Percentiles rank a stretch among this genome's conserved stretches.
Evolutionary conservation across 169 alveolate genomes (phyloP).

Genomic region (Cryptosporidium ryanae): DNA sequence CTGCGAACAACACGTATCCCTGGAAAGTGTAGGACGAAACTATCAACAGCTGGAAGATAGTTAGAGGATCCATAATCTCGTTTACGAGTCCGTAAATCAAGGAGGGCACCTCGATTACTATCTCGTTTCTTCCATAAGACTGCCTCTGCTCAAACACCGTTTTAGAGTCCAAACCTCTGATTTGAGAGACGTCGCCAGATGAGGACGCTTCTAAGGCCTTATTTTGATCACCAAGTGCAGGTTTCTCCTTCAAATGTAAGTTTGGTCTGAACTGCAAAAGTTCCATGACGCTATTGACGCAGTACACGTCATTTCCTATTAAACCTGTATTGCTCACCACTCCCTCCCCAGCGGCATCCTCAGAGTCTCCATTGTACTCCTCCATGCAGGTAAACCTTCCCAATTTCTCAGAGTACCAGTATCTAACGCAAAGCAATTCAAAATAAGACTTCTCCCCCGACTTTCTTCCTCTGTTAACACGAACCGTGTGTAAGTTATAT

Average conservation of each 20-base stretch:
- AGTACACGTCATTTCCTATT: slow-evolving; percentile 35
- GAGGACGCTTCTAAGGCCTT: neutral
- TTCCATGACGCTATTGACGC: slow-evolving; percentile 18
- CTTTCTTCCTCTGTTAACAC: neutral
- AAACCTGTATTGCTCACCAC: slow-evolving; percentile 15
- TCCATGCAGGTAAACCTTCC: slow-evolving; percentile 38
- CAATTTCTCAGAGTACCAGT: slow-evolving; percentile 54
- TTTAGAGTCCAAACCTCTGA: slow-evolving; percentile 14
- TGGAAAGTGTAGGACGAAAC: slow-evolving; percentile 82
- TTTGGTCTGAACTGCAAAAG: slow-evolving; percentile 42
- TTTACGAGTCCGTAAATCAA: slow-evolving; percentile 4
- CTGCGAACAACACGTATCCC: slow-evolving; percentile 76
- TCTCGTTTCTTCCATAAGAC: slow-evolving; percentile 39
- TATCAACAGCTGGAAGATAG: slow-evolving; percentile 81
- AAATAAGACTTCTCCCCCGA: slow-evolving; percentile 21
- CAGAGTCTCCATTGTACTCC: slow-evolving; percentile 2
- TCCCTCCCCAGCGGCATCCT: neutral
- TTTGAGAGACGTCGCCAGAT: neutral
- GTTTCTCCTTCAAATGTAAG: neutral
- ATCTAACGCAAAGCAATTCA: slow-evolving; percentile 63
- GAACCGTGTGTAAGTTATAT: slow-evolving; percentile 2
- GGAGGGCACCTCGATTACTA: slow-evolving; percentile 72
- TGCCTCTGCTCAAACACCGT: slow-evolving; percentile 11
- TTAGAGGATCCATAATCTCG: slow-evolving; percentile 80
- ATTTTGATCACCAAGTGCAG: neutral